Percentiles rank a stretch among this genome's conserved stretches.
phyloP scores from a whole-genome alignment of 2,329 filamentous ascomycete genomes.

The Paraphoma chrysanthemicola region DNA sequence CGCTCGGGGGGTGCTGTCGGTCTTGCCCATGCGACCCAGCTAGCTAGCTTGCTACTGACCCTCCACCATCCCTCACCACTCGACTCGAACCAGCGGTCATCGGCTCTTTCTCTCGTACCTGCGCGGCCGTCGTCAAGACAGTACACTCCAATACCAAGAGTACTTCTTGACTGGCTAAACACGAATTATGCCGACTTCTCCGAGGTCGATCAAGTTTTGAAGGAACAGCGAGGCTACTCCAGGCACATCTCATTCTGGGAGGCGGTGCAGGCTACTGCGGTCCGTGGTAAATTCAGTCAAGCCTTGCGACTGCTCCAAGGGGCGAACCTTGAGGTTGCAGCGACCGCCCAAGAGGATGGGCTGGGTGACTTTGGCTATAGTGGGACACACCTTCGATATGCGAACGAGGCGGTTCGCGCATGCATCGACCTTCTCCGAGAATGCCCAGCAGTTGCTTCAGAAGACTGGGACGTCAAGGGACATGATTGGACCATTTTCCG shows the following conservation, averaged over 20 bases:
- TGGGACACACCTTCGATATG: slow-evolving; percentile 77
- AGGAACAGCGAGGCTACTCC: slow-evolving; percentile 74
- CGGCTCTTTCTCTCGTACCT: slow-evolving; percentile 33
- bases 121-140: slow-evolving; percentile 28
- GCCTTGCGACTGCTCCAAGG: slow-evolving; percentile 73
- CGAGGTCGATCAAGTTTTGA: slow-evolving; percentile 70
- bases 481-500: slow-evolving; percentile 86
- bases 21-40: slow-evolving; percentile 75
- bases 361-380: slow-evolving; percentile 72
- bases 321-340: slow-evolving; percentile 80
- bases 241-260: slow-evolving; percentile 85
- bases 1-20: slow-evolving; percentile 61
- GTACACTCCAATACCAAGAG: slow-evolving; percentile 69
- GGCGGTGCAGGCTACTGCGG: slow-evolving; percentile 70
- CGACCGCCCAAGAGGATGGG: slow-evolving; percentile 67
- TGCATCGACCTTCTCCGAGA: slow-evolving; percentile 73
- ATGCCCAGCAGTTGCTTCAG: slow-evolving; percentile 71
- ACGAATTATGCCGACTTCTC: slow-evolving; percentile 73
- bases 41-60: slow-evolving; percentile 79
- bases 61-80: slow-evolving; percentile 69
- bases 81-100: slow-evolving; percentile 27
- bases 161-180: slow-evolving; percentile 84
- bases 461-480: slow-evolving; percentile 83
- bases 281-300: slow-evolving; percentile 75
- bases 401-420: slow-evolving; percentile 73